phyloP scores from a whole-genome alignment of 2,329 filamentous ascomycete genomes.

The Penicillium corylophilum region DNA sequence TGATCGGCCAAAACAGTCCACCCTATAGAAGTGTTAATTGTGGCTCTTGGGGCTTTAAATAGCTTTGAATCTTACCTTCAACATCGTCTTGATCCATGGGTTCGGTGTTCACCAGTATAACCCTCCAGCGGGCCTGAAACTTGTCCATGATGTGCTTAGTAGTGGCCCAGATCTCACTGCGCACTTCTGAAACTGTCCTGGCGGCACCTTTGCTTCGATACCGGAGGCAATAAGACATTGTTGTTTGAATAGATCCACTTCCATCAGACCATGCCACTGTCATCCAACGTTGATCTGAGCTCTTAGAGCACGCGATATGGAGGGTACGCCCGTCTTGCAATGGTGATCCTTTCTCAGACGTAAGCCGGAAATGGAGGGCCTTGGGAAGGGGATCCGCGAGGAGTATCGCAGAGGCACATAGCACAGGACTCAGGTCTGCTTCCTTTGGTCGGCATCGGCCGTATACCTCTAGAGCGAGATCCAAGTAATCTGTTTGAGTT shows the following conservation, averaged over 20 bases:
- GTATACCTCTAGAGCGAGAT: conserved; percentile 58
- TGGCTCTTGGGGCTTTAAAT: not conserved
- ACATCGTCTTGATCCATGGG: conserved; percentile 53
- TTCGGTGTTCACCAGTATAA: conserved; percentile 55
- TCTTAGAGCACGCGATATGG: conserved; percentile 59
- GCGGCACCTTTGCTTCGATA: conserved; percentile 32
- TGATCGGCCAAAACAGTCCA: conserved; percentile 40
- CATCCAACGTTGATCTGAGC: conserved; percentile 57
- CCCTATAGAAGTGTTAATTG: conserved; percentile 30
- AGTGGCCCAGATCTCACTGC: conserved; percentile 58
- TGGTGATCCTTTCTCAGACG: conserved; percentile 53
- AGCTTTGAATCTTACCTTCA: conserved; percentile 40
- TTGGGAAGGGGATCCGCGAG: conserved; percentile 55
- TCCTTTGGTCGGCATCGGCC: conserved; percentile 54
- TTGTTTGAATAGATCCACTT: conserved; percentile 54
- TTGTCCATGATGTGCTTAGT: conserved; percentile 56
- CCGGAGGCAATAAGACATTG: conserved; percentile 55
- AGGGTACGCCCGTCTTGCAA: conserved; percentile 58
- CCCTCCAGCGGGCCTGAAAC: conserved; percentile 54
- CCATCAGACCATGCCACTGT: conserved; percentile 61
- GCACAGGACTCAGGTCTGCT: conserved; percentile 37
- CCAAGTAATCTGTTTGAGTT: conserved; percentile 48
- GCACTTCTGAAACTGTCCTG: conserved; percentile 49
- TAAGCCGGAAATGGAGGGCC: conserved; percentile 55
- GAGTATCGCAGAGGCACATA: conserved; percentile 54